A percentile compares a stretch with the other conserved stretches of the same genome.
These are phyloP conservation scores for Phaeoacremonium minimum DNA, from an alignment of 2,329 filamentous ascomycete genomes.

Conservation along the genomic window DNA sequence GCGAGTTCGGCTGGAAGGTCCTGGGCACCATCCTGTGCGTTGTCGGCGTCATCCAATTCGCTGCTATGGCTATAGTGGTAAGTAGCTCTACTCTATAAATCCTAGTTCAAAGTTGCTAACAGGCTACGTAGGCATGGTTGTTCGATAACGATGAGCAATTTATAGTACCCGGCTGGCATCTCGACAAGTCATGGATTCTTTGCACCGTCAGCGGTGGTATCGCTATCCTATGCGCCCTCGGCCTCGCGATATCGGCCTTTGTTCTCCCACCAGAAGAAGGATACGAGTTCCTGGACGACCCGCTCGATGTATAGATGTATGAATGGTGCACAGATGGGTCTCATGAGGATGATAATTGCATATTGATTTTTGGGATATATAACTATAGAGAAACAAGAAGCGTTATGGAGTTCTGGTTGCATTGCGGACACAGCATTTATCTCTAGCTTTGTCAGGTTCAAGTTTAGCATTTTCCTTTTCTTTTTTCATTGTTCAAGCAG, in stretches of 20 bases:
- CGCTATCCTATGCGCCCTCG: conserved; percentile 47
- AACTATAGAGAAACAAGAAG: too few species aligned
- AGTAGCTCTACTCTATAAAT: conserved; percentile 26
- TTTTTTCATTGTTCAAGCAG: too few species aligned
- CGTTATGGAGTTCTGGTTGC: too few species aligned
- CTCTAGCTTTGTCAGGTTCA: too few species aligned
- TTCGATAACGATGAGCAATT: conserved; percentile 83
- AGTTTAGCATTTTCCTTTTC: too few species aligned
- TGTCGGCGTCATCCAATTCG: conserved; percentile 66
- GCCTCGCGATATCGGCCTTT: conserved; percentile 63
- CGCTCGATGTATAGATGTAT: conserved; percentile 42
- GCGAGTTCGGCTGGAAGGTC: conserved; percentile 80
- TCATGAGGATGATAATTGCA: too few species aligned
- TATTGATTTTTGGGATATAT: too few species aligned
- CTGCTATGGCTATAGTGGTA: conserved; percentile 80
- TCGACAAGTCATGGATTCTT: conserved; percentile 77
- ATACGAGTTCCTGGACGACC: conserved; percentile 65
- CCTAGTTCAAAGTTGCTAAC: background rate
- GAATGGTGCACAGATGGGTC: too few species aligned
- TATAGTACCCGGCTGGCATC: conserved; percentile 70
- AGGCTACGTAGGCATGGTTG: conserved; percentile 62
- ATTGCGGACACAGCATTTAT: too few species aligned
- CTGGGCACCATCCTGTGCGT: conserved; percentile 61
- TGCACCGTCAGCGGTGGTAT: conserved; percentile 53
- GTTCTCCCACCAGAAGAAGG: conserved; percentile 76